Base-by-base conservation (phyloP, 257 asterid genomes). In the Mitragyna speciosa region DNA sequence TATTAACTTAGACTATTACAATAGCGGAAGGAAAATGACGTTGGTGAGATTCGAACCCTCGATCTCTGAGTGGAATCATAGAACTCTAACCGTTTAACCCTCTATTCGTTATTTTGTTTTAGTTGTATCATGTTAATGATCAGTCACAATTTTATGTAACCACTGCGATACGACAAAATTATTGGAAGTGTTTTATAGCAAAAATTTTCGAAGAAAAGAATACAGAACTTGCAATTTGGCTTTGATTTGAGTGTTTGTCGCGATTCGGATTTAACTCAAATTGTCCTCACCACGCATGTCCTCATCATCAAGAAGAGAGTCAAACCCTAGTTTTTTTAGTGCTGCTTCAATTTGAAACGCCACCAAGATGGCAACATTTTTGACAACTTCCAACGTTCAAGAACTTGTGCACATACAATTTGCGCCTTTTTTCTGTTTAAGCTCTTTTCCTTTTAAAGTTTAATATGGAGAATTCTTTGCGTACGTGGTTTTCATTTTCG, bases 271-370 rank as follows among this genome's bases (percentile, higher is more conserved):
- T 36, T 31, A 36, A 9, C 48, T 56, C 54, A 41, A 76, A 19
- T 61, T 41, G 72, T 45, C 54, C 70, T 22, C 30, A 22, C 67
- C 59, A 12, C 45, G 54, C 12, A 26, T 58, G 77, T 73, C 66
- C 45, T 56, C 36, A 58, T 56, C 36, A 58, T 47, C 71, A 41
- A 16, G 63, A 47, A 41, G 24, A 12, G 47, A 70, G 63, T 79
- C 82, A 78, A 70, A 72, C 51, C 79, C 39, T 71, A 54, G 52
- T 52, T 33, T 5, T n/a, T 72, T 43, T 77, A 48, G n/a, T 28
- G 80, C 58, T 73, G 58, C 65, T 64, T 65, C 26, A 41, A 71
- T 70, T n/a, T 79, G 39, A 26, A 70, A 73, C 61, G 58, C 47
- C 79, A 61, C 65, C 45, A 59, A 24, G 28, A 22, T 56, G 26